phyloP scores from a whole-genome alignment of 306 rosid genomes.

The Lotus japonicus region DNA sequence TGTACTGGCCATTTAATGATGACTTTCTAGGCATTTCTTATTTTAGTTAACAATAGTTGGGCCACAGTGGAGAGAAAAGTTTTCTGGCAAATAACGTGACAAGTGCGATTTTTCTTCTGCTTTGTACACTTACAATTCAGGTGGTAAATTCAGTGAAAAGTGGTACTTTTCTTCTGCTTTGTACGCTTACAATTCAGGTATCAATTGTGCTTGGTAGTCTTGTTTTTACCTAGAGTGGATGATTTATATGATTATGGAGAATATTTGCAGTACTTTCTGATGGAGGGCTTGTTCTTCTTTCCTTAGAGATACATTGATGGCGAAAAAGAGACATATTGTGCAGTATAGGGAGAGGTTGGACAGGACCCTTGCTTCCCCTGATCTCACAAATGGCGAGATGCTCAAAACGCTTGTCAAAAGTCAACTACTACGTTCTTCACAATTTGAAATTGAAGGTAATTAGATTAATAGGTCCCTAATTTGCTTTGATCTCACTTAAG shows the following conservation, averaged over 20 bases:
- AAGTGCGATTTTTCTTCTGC: background rate
- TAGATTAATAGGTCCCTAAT: background rate
- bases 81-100: background rate
- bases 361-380: slow-evolving; percentile 59
- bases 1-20: too few relatives aligned
- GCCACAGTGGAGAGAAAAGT: background rate
- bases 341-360: slow-evolving; percentile 86
- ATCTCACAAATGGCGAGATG: slow-evolving; percentile 45
- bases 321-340: slow-evolving; percentile 39
- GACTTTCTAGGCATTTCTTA: background rate
- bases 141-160: background rate
- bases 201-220: background rate
- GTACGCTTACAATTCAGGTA: background rate
- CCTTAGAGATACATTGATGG: slow-evolving; percentile 50
- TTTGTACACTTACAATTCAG: background rate
- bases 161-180: background rate
- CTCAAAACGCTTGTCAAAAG: slow-evolving; percentile 56
- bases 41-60: background rate
- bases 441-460: slow-evolving; percentile 44
- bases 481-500: slow-evolving; percentile 8
- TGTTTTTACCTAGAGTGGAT: background rate
- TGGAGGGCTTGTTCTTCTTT: slow-evolving; percentile 15
- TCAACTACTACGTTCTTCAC: slow-evolving; percentile 44
- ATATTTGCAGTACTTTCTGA: slow-evolving; percentile 20
- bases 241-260: slow-evolving; percentile 21